Conservation (phyloP, 148 eudicot genomes). For the Camellia japonica region DNA sequence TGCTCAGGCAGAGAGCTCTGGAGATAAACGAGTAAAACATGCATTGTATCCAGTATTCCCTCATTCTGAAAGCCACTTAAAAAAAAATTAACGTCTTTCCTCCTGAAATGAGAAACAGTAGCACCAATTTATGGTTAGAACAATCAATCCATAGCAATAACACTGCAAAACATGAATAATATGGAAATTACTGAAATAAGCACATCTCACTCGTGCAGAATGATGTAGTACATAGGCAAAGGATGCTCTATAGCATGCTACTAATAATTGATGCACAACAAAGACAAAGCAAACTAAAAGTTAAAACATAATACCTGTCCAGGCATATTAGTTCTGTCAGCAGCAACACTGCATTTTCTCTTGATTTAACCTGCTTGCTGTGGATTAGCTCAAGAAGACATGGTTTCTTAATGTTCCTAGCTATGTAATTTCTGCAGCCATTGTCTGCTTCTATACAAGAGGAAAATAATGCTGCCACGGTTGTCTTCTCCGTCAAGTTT, state of each 20-base stretch:
- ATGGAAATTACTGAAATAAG: not conserved
- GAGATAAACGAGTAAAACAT: conserved; percentile 34
- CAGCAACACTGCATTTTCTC: conserved; percentile 34
- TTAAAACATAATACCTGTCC: conserved; percentile 34
- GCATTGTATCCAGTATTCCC: conserved; percentile 29
- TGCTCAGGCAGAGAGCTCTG: conserved; percentile 33
- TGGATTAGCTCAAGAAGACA: conserved; percentile 42
- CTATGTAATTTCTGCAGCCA: conserved; percentile 37
- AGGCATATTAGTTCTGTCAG: conserved; percentile 42
- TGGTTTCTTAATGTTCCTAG: conserved; percentile 30
- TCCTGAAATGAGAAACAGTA: conserved; percentile 31
- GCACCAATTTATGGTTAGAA: not conserved
- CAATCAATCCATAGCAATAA: not conserved
- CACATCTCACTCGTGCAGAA: not conserved
- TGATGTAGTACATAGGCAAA: not conserved
- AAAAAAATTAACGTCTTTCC: conserved; percentile 34
- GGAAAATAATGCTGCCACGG: conserved; percentile 28
- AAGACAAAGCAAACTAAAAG: too few species aligned
- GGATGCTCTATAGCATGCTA: too few species aligned
- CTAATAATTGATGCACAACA: too few species aligned
- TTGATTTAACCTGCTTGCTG: conserved; percentile 29
- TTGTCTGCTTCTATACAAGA: conserved; percentile 41
- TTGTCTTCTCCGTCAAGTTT: conserved; percentile 36
- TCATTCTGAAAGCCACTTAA: conserved; percentile 33
- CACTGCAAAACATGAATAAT: not conserved